phyloP scores from a whole-genome alignment of 2,329 filamentous ascomycete species.

The Cordyceps fumosorosea region DNA sequence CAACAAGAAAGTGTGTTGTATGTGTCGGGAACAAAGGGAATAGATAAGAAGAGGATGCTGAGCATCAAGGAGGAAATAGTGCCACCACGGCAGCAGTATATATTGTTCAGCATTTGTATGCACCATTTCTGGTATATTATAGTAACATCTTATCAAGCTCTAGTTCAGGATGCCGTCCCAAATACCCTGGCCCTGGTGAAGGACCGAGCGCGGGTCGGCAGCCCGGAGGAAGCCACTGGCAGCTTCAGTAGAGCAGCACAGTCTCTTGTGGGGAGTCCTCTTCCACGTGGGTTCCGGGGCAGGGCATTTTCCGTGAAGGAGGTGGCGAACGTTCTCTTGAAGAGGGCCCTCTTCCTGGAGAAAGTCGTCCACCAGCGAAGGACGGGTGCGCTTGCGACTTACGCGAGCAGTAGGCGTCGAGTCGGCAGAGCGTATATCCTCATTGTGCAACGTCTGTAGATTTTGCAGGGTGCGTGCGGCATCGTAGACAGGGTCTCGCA shows the following conservation, averaged over 20 bases:
- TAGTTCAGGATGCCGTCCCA: conserved; percentile 59
- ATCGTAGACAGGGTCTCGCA: conserved; percentile 39
- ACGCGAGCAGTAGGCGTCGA: conserved; percentile 26
- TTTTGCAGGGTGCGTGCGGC: conserved; percentile 54
- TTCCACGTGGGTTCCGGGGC: conserved; percentile 27
- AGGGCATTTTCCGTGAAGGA: conserved; percentile 40
- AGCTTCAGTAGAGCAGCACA: conserved; percentile 59
- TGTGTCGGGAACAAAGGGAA: conserved; percentile 18
- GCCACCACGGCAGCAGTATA: conserved; percentile 14
- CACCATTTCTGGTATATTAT: conserved; percentile 5
- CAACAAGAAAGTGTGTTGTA: conserved; percentile 9
- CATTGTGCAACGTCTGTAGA: conserved; percentile 41
- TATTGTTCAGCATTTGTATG: conserved; percentile 5
- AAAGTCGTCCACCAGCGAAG: conserved; percentile 50
- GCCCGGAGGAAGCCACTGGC: conserved; percentile 38
- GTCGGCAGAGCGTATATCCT: conserved; percentile 32
- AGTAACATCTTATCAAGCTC: conserved; percentile 14
- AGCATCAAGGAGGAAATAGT: not conserved
- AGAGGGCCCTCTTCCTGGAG: conserved; percentile 58
- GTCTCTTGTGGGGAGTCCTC: conserved; percentile 52
- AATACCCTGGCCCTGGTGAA: conserved; percentile 57
- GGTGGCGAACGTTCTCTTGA: conserved; percentile 61
- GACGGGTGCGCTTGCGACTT: conserved; percentile 53
- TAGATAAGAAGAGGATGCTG: conserved; percentile 7
- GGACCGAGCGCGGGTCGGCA: conserved; percentile 40